Percentiles rank a stretch among this genome's conserved stretches.
Evolutionary conservation across 768 basidiomycete genomes (phyloP).

Genomic region (Favolaschia claudopus): DNA sequence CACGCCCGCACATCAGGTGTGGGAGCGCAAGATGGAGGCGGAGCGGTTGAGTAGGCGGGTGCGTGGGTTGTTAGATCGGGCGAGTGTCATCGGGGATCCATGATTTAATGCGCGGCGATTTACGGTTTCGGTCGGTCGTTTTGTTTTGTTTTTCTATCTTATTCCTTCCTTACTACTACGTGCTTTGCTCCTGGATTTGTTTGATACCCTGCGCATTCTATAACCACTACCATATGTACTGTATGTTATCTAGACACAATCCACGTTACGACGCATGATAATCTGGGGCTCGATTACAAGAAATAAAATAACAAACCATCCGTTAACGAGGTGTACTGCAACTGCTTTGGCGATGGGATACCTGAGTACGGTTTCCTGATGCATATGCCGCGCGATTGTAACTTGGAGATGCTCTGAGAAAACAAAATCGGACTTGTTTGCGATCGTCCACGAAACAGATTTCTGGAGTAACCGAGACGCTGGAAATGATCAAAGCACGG

Average conservation of each 20-base stretch:
- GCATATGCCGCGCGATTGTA: no score
- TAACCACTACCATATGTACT: conserved; percentile 4
- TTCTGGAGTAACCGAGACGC: no score
- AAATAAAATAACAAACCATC: no score
- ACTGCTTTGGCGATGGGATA: no score
- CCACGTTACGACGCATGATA: no score
- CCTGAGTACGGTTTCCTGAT: no score
- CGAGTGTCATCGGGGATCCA: conserved; percentile 50
- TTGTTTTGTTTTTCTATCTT: conserved; percentile 7
- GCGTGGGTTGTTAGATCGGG: conserved; percentile 72
- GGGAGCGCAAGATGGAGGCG: conserved; percentile 78
- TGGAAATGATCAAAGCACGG: no score
- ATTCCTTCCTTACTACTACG: neutral
- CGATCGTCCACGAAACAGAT: no score
- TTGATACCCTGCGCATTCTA: conserved; percentile 25
- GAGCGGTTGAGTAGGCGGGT: conserved; percentile 75
- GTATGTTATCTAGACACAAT: neutral
- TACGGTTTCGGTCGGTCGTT: neutral
- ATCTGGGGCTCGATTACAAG: neutral
- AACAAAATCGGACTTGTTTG: no score
- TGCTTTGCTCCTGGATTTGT: conserved; percentile 20
- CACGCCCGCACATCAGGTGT: conserved; percentile 82
- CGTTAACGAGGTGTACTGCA: no score
- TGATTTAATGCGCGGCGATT: no score
- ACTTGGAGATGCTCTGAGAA: no score